A percentile compares a stretch with the other conserved stretches of the same genome.
These are phyloP conservation scores for Aristolochia californica DNA, from an alignment of 164 flowering plant genomes.

Conservation along the genomic window DNA sequence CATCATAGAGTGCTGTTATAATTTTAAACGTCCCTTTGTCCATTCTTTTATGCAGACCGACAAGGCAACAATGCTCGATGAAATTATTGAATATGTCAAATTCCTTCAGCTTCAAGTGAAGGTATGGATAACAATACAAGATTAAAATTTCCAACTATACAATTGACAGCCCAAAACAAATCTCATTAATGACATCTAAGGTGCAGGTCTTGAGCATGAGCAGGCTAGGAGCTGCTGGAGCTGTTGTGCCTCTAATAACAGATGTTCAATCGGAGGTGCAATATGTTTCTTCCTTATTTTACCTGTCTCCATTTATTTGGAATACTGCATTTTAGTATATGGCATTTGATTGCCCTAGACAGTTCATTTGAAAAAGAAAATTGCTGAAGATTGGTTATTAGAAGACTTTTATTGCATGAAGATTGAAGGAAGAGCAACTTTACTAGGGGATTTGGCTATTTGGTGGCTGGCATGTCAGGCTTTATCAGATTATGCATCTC, in stretches of 20 bases:
- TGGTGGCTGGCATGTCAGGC: no score
- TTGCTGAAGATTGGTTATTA: not conserved
- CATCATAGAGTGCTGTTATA: not conserved
- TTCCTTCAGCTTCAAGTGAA: conserved; percentile 35
- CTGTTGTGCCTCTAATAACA: conserved; percentile 39
- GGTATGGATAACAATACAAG: conserved; percentile 9
- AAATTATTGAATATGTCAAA: conserved; percentile 34
- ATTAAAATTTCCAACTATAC: not conserved
- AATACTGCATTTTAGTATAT: not conserved
- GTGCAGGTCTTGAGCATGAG: conserved; percentile 43
- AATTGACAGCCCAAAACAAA: not conserved
- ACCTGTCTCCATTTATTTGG: not conserved
- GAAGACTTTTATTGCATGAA: not conserved
- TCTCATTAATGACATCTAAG: not conserved
- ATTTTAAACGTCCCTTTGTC: not conserved
- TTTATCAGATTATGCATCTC: no score
- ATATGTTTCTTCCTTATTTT: not conserved
- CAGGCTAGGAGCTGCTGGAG: conserved; percentile 36
- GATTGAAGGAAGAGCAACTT: not conserved
- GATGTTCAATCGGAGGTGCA: conserved; percentile 28
- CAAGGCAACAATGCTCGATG: conserved; percentile 36
- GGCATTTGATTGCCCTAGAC: no score
- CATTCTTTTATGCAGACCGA: conserved; percentile 21
- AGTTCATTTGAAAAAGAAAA: no score
- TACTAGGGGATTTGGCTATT: no score